Evolutionary conservation across 78 protist genomes (phyloP), one percentile per base, ranked within the genome.

Genomic region (Guillardia theta): DNA sequence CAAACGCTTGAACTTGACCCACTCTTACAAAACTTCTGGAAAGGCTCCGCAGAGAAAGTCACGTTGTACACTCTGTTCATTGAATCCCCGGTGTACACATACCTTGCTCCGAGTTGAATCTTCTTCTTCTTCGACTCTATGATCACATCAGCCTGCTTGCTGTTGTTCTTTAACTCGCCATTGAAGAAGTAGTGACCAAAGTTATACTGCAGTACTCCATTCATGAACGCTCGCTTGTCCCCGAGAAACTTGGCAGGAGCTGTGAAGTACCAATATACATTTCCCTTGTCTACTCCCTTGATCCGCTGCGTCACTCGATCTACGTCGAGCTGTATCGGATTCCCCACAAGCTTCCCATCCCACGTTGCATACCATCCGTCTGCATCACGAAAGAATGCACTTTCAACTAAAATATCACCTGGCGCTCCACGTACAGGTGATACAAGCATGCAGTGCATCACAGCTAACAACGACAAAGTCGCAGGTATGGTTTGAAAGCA

Each of bases 231-330:
- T 5, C 18, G 45, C 48, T 78, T 46, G 48, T 78, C 90, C 8
- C 90, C 90, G 48, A 78, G 90, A 30, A 78, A 78, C 48, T 78
- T 78, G 5, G 39, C 33, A 2, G 90, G 90, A 24, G 90, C 90
- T 0, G 48, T n/a, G 39, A 41, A 78, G 48, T 78, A 78, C 90
- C 90, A 41, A 9, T 24, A 8, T 36, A 64, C 80, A 19, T 64
- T 36, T 64, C 80, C 80, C 21, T 24, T 10, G 21, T 64, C 80
- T 8, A 24, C 21, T 24, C 12, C 8, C 21, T 64, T 64, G 80
- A 64, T 64, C 80, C 21, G 12, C 21, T 64, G 80, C 21, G 80
- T 6, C 8, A 24, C 41, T 6, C 80, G 21, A 21, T 64, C 80
- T 6, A 64, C 12, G 44, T 64, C 80, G 12, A 53, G 18, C 8